Base-by-base conservation (phyloP, 768 basidiomycete genomes). In the Austroboletus festivus region DNA sequence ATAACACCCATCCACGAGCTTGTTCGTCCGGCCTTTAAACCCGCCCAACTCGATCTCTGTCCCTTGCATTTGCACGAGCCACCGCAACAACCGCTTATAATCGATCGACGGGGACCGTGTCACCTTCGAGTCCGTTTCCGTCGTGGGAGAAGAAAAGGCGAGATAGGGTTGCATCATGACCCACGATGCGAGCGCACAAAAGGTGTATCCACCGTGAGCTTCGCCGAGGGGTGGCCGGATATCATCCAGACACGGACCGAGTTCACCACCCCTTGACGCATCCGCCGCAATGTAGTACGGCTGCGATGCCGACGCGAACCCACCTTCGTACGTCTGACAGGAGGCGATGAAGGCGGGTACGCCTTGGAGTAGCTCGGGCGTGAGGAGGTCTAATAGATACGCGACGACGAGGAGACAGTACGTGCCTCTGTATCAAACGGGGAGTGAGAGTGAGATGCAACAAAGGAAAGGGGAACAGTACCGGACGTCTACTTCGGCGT, bases 1-100 rank as follows among this genome's bases (percentile, higher is more conserved):
- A 68, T 99, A 99, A 68, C 96, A 99, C 4, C 95, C 96, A 59
- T 99, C 96, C 0, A 99, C 95, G n/a, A 99, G 78, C 67, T 99
- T 99, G 65, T 98, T 99, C 55, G 92, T 91, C 45, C 96, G 74
- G 0, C 96, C 96, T 47, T 77, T 79, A 70, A 99, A 98, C 2
- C 96, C 96, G 3, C 93, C 95, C 9, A 93, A 74, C 61, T 98
- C 95, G 11, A 79, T 75, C 37, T 83, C 83, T 2, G 71, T 68
- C 0, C 92, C 93, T 63, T 98, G 95, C 84, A 96, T 86, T 38
- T 83, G 74, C 4, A 80, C 83, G 3, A 86, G 76, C 93, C 93
- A 98, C 5, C 94, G 71, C 31, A 90, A 59, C 10, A 94, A 73
- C 18, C 69, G 73, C 18, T 70, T 68, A 3, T 78, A 62, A 62